phyloP scores from a whole-genome alignment of 176 grass and related monocot genomes.

The Triticum timopheevii region DNA sequence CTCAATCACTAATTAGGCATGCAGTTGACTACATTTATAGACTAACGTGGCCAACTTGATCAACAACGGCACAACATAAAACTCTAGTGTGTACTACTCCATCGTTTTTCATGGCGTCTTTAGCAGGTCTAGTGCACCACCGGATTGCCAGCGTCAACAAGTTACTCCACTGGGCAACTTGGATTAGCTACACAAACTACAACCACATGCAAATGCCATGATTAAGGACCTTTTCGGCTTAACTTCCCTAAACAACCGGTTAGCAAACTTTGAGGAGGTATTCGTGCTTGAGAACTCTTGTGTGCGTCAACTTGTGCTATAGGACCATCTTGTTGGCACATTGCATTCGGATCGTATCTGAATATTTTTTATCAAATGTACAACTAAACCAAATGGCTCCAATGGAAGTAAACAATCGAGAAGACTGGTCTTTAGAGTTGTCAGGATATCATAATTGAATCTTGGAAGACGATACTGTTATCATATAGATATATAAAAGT shows the following conservation, averaged over 20 bases:
- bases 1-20: constrained; percentile 16
- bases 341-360: constrained; percentile 19
- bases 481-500: not conserved
- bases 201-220: constrained; percentile 35
- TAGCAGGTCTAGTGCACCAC: not conserved
- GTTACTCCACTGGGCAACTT: constrained; percentile 30
- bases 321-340: constrained; percentile 18
- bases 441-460: constrained; percentile 9
- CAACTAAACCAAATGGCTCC: constrained; percentile 21
- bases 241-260: not conserved
- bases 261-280: not conserved
- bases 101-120: not conserved
- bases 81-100: not conserved
- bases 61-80: not conserved
- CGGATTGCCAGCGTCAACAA: not conserved
- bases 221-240: constrained; percentile 13
- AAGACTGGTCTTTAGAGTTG: constrained; percentile 17
- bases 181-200: constrained; percentile 9
- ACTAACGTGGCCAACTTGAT: constrained; percentile 38
- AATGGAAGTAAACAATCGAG: constrained; percentile 14
- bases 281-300: constrained; percentile 15
- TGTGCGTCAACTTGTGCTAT: constrained; percentile 29
- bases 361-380: constrained; percentile 5
- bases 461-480: not conserved
- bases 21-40: constrained; percentile 24